Percentiles rank a stretch among this genome's conserved stretches.
Evolutionary conservation across 2,329 filamentous ascomycete genomes (phyloP).

Genomic region (Aspergillus luchuensis): DNA sequence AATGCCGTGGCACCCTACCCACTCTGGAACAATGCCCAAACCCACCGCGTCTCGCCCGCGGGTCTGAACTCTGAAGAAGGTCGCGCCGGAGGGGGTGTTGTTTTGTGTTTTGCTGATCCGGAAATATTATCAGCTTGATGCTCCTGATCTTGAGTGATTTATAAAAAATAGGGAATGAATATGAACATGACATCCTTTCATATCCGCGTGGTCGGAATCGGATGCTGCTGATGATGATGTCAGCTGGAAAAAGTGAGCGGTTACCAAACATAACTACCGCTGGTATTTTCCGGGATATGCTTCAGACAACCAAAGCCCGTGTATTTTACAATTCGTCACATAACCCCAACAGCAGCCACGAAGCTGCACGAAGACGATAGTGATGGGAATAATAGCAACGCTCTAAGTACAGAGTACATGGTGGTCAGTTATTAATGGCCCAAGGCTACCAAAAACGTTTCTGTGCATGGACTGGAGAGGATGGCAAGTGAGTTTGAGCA

Average conservation of each 20-base stretch:
- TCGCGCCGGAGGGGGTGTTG: neutral
- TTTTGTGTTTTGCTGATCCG: too few species aligned
- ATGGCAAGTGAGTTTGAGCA: neutral
- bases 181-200: neutral
- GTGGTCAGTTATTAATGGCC: neutral
- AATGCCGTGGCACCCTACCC: conserved; percentile 15
- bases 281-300: neutral
- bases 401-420: neutral
- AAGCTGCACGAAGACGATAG: neutral
- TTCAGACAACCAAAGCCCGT: neutral
- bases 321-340: neutral
- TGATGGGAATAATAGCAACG: neutral
- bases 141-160: neutral
- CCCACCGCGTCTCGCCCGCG: conserved; percentile 6
- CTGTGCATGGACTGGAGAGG: neutral
- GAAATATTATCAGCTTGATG: too few species aligned
- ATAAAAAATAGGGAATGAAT: neutral
- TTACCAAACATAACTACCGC: neutral
- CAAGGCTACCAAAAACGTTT: neutral
- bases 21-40: conserved; percentile 16
- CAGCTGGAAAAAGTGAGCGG: neutral
- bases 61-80: neutral
- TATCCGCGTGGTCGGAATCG: neutral
- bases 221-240: neutral
- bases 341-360: neutral